Evolutionary conservation across 495 filamentous ascomycete genomes (phyloP), one percentile per base, ranked within the genome.

Genomic region (Talaromyces adpressus): DNA sequence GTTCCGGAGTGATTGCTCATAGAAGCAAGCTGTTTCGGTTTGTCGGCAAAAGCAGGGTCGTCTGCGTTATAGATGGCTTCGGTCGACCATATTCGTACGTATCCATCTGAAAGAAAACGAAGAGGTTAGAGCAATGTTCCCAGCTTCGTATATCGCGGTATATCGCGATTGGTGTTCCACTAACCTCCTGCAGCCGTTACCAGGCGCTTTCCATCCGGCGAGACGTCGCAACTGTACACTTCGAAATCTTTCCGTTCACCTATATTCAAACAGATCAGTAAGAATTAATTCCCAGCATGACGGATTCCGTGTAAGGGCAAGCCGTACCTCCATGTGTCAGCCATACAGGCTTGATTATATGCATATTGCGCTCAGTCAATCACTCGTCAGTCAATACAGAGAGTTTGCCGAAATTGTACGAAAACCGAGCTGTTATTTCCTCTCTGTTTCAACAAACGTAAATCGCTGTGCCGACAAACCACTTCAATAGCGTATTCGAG

Each of bases 1-100:
- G 94, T 97, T 45, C 94, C 94, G 5, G 95, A 92, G 74, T 99
- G 94, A 67, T 97, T 91, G 85, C 92, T 96, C 86, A 99, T 91
- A 64, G 93, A 93, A 68, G 93, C 96, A 59, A 99, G 84, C 76
- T 99, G 94, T 69, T 91, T 91, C 23, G 94, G 95, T 69, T 93
- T 90, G 60, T 76, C 81, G 71, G 83, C 84, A 64, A 83, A 85
- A 59, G 79, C 73, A 16, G 85, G 77, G 60, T 95, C 82, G 57
- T 83, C 80, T 59, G 91, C 87, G 64, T 90, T 89, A 75, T 89
- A 87, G 69, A 98, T 92, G 52, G 94, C 91, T 65, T 96, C 91
- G 30, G 89, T 96, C 49, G 94, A 97, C 94, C 94, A 98, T 65
- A 98, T 91, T 32, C 94, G 89, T 64, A 98, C 93, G 69, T 95